A percentile compares a stretch with the other conserved stretches of the same genome.
Conservation (phyloP, 192 early-diverging fungal species). For the Podila horticola region DNA sequence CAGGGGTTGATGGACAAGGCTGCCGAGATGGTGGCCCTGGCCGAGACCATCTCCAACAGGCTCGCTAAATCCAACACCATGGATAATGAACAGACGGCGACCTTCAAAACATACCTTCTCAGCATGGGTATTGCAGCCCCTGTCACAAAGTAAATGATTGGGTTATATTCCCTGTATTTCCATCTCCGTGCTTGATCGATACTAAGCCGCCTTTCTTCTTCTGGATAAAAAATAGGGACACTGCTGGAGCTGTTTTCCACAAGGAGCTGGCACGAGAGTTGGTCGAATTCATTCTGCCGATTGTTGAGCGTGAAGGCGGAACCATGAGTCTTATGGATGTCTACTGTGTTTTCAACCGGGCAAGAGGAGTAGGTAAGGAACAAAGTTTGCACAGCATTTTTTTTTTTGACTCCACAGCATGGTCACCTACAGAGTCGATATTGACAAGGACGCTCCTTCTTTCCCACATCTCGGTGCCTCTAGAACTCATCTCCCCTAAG, state of each 20-base stretch:
- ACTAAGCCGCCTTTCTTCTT: background rate
- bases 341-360: conserved; percentile 96
- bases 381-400: background rate
- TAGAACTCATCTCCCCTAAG: conserved; percentile 91
- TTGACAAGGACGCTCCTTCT: too few relatives aligned
- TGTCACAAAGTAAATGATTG: conserved; percentile 79
- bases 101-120: conserved; percentile 77
- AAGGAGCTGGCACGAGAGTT: conserved; percentile 89
- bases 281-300: conserved; percentile 79
- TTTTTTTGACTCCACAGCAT: background rate
- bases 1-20: conserved; percentile 90
- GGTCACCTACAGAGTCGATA: too few relatives aligned
- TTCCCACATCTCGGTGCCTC: too few relatives aligned
- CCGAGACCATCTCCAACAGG: conserved; percentile 23
- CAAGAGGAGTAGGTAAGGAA: conserved; percentile 81
- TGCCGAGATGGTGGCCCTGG: conserved; percentile 79
- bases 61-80: conserved; percentile 49
- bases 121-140: conserved; percentile 92
- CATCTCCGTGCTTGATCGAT: background rate
- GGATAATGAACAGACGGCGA: conserved; percentile 65
- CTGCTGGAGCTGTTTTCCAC: conserved; percentile 88
- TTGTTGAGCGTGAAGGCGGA: conserved; percentile 71
- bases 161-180: conserved; percentile 1
- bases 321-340: conserved; percentile 89
- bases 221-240: conserved; percentile 62